Conservation (phyloP, 2,329 filamentous ascomycete species). For the Alternaria longipes region DNA sequence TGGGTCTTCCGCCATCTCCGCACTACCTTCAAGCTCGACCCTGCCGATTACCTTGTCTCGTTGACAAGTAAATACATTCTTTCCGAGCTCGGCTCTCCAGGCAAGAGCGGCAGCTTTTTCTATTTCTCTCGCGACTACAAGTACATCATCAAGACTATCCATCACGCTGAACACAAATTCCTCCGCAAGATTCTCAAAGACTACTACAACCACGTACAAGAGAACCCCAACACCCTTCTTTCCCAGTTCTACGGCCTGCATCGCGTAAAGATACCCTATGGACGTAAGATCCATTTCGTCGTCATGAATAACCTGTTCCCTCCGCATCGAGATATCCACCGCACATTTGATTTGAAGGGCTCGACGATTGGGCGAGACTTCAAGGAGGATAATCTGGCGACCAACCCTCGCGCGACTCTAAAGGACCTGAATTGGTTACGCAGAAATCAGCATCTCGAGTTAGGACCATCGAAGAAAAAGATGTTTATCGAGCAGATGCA, state of each 20-base stretch:
- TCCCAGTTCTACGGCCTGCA: constrained; percentile 98
- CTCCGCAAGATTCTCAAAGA: constrained; percentile 84
- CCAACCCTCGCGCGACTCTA: constrained; percentile 89
- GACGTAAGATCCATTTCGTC: constrained; percentile 98
- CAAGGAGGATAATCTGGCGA: constrained; percentile 83
- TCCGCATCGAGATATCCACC: constrained; percentile 95
- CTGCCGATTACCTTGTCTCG: constrained; percentile 97
- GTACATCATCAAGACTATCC: constrained; percentile 99
- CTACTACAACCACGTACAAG: constrained; percentile 90
- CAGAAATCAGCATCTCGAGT: constrained; percentile 82
- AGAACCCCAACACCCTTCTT: constrained; percentile 95
- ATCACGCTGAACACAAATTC: constrained; percentile 92
- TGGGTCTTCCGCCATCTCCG: constrained; percentile 98
- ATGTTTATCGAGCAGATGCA: constrained; percentile 90
- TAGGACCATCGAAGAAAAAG: constrained; percentile 87
- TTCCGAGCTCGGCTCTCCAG: constrained; percentile 94
- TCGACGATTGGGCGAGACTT: constrained; percentile 95
- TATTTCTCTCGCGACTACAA: constrained; percentile 99
- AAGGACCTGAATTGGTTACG: constrained; percentile 98
- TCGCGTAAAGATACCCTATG: constrained; percentile 97
- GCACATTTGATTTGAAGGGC: constrained; percentile 96
- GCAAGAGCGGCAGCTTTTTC: constrained; percentile 99
- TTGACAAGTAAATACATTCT: constrained; percentile 98
- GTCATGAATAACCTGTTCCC: constrained; percentile 99
- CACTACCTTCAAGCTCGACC: constrained; percentile 87